Evolutionary conservation across 2,329 filamentous ascomycete genomes (phyloP).

Genomic region (Botryotinia globosa): DNA sequence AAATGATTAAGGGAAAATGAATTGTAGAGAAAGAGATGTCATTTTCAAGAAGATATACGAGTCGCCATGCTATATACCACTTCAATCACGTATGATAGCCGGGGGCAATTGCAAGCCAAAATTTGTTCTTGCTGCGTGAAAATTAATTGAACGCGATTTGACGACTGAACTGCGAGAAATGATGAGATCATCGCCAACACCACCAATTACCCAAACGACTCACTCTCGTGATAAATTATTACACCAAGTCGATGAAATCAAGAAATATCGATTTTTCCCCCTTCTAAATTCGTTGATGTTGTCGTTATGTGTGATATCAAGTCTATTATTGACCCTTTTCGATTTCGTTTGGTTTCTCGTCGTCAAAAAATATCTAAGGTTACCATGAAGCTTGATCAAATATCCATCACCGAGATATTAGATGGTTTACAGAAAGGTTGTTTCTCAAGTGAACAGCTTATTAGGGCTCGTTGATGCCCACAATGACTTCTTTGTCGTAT

Average conservation of each 20-base stretch:
- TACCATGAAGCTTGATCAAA: slow-evolving; percentile 2
- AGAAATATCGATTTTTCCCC: background rate
- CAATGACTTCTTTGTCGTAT: background rate
- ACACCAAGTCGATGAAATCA: background rate
- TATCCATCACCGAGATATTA: slow-evolving; percentile 4
- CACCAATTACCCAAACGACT: background rate
- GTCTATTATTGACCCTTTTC: background rate
- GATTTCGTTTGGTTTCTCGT: background rate
- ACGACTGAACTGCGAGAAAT: background rate
- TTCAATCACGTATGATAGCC: background rate
- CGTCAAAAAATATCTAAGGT: background rate
- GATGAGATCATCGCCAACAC: no score
- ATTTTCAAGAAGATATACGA: background rate
- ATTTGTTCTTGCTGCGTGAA: background rate
- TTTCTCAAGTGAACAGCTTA: slow-evolving; percentile 18
- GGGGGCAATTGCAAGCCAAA: background rate
- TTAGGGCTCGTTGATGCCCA: slow-evolving; percentile 6
- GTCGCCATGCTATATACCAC: background rate
- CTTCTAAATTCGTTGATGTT: background rate
- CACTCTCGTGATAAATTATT: background rate
- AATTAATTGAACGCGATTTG: background rate
- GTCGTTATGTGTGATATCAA: background rate
- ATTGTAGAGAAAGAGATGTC: background rate
- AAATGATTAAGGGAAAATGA: background rate
- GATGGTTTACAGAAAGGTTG: background rate